Conservation (phyloP, 306 rosid genomes). For the Lathyrus oleraceus region DNA sequence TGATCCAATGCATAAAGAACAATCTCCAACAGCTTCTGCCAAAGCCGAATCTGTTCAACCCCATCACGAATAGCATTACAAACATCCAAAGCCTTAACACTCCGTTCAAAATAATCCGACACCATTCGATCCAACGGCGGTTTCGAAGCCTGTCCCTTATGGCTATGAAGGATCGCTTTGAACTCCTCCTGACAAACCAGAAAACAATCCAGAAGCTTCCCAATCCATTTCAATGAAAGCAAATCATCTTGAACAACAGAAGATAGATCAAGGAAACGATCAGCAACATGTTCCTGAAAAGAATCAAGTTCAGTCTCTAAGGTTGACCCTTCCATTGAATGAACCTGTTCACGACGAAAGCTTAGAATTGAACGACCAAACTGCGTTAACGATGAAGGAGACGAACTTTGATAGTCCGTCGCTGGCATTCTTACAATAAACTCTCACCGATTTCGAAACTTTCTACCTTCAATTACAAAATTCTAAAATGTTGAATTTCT, state of each 20-base stretch:
- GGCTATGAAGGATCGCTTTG: constrained; percentile 49
- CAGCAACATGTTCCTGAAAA: constrained; percentile 66
- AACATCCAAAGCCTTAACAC: constrained; percentile 88
- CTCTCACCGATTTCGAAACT: constrained; percentile 6
- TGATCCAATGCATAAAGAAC: constrained; percentile 64
- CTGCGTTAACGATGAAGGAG: constrained; percentile 48
- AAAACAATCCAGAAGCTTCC: constrained; percentile 67
- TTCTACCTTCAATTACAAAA: constrained; percentile 16
- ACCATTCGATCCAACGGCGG: constrained; percentile 69
- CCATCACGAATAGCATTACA: constrained; percentile 91
- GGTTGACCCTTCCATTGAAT: constrained; percentile 55
- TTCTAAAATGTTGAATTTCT: constrained; percentile 4
- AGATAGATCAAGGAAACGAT: constrained; percentile 48
- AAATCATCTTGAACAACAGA: constrained; percentile 44
- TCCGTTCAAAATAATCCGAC: constrained; percentile 71
- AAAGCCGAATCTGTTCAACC: constrained; percentile 78
- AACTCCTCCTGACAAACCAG: constrained; percentile 70
- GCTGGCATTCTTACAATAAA: constrained; percentile 66
- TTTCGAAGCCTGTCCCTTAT: constrained; percentile 34
- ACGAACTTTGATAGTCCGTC: constrained; percentile 71
- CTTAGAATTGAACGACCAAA: constrained; percentile 65
- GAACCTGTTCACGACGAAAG: constrained; percentile 51
- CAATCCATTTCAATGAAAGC: constrained; percentile 66
- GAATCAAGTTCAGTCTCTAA: constrained; percentile 57
- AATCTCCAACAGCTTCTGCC: constrained; percentile 82